These are phyloP conservation scores for Cercospora berteroae DNA, from an alignment of 2,329 filamentous ascomycete genomes.

Conservation along the genomic window DNA sequence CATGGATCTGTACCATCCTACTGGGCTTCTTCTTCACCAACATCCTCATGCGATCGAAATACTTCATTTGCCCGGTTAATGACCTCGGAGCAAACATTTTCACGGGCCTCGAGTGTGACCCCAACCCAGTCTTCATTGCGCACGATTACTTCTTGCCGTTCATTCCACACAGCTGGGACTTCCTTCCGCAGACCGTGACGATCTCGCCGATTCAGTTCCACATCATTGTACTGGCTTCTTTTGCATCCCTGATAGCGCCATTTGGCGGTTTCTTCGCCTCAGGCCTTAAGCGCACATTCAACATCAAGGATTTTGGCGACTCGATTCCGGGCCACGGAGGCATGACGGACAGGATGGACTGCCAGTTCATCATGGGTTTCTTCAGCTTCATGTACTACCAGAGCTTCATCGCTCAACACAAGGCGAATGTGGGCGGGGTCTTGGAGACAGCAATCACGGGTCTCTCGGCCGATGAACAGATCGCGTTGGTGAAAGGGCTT, in stretches of 20 bases:
- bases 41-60: slow-evolving; percentile 83
- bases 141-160: slow-evolving; percentile 67
- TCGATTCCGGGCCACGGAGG: slow-evolving; percentile 96
- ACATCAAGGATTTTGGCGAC: slow-evolving; percentile 99
- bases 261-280: slow-evolving; percentile 99
- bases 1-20: slow-evolving; percentile 91
- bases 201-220: slow-evolving; percentile 91
- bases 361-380: slow-evolving; percentile 99
- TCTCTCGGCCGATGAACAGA: slow-evolving; percentile 81
- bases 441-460: slow-evolving; percentile 90
- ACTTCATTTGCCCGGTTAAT: slow-evolving; percentile 97
- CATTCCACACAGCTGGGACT: slow-evolving; percentile 61
- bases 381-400: slow-evolving; percentile 99
- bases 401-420: slow-evolving; percentile 85
- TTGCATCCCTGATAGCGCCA: slow-evolving; percentile 92
- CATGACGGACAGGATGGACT: slow-evolving; percentile 99
- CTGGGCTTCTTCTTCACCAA: slow-evolving; percentile 81
- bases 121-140: slow-evolving; percentile 86
- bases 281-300: slow-evolving; percentile 96
- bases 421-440: slow-evolving; percentile 78
- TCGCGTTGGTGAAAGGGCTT: slow-evolving; percentile 68
- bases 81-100: slow-evolving; percentile 92
- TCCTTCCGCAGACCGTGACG: slow-evolving; percentile 68
- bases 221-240: slow-evolving; percentile 83
- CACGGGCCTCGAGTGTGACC: slow-evolving; percentile 82